A percentile compares a stretch with the other conserved stretches of the same genome.
These are phyloP conservation scores for Debaryomyces robertsiae DNA, from an alignment of 1,139 yeast species.

Conservation along the genomic window DNA sequence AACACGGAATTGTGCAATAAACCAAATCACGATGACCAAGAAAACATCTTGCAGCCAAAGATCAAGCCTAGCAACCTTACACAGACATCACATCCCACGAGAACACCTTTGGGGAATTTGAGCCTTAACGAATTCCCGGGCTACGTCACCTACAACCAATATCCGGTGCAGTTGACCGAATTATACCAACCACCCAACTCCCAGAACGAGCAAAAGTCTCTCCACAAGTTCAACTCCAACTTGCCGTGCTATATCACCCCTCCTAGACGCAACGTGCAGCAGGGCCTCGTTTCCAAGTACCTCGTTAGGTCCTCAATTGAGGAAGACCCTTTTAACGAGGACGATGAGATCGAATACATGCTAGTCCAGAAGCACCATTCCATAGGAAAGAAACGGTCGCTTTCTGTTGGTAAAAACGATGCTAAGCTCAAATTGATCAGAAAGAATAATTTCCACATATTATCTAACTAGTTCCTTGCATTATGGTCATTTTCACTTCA, in stretches of 20 bases:
- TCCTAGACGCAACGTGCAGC: conserved; percentile 21
- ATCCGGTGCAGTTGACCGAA: conserved; percentile 27
- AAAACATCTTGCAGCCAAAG: conserved; percentile 48
- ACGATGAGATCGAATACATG: conserved; percentile 23
- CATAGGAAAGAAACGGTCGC: conserved; percentile 32
- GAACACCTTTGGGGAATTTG: conserved; percentile 39
- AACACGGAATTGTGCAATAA: conserved; percentile 18
- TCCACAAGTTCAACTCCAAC: conserved; percentile 34
- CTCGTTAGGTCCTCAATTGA: conserved; percentile 26
- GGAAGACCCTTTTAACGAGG: conserved; percentile 27
- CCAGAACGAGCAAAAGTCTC: conserved; percentile 36
- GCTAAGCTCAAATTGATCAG: conserved; percentile 37
- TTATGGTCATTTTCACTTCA: conserved; percentile 5
- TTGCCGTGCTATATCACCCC: conserved; percentile 42
- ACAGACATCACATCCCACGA: conserved; percentile 13
- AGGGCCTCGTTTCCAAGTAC: conserved; percentile 20
- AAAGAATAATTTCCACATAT: conserved; percentile 31
- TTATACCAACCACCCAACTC: conserved; percentile 36
- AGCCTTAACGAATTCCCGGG: conserved; percentile 40
- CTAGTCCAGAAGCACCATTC: conserved; percentile 14
- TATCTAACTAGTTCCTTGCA: conserved; percentile 14
- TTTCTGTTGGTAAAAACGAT: conserved; percentile 45
- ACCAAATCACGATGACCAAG: conserved; percentile 42
- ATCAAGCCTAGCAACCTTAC: conserved; percentile 18
- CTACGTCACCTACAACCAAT: conserved; percentile 20